Evolutionary conservation across 805 yeast genomes (phyloP).

Genomic region (Yarrowia keelungensis): DNA sequence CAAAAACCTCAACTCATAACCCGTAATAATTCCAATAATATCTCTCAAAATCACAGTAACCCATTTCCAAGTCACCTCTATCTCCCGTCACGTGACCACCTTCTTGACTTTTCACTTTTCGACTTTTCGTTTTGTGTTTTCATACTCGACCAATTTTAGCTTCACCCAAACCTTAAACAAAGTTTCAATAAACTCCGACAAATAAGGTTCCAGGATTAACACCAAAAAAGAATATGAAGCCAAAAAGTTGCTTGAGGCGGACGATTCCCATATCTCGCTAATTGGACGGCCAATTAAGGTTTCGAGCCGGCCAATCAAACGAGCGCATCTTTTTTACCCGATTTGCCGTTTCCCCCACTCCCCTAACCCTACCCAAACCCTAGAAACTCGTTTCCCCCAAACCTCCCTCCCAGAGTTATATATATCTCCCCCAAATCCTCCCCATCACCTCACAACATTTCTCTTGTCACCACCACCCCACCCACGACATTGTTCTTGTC

Average conservation of each 20-base stretch:
- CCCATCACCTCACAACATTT: not conserved
- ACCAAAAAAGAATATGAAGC: conserved; percentile 23
- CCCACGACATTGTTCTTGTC: not conserved
- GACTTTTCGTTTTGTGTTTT: conserved; percentile 1
- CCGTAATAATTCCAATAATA: no score
- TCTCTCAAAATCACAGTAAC: no score
- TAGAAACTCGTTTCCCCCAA: not conserved
- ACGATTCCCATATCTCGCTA: not conserved
- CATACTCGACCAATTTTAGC: not conserved
- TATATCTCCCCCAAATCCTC: conserved; percentile 4
- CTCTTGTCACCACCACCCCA: not conserved
- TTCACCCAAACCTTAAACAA: not conserved
- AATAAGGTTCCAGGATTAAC: conserved; percentile 5
- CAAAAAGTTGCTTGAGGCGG: conserved; percentile 20
- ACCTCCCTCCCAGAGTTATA: conserved; percentile 12
- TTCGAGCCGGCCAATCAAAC: not conserved
- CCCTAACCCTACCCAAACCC: not conserved
- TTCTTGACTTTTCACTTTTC: not conserved
- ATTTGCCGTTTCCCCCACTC: no score
- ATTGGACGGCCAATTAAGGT: not conserved
- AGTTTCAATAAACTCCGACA: conserved; percentile 8
- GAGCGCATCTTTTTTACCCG: not conserved
- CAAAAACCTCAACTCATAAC: no score
- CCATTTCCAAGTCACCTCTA: no score
- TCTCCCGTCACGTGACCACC: conserved; percentile 10